A percentile compares a stretch with the other conserved stretches of the same genome.
Evolutionary conservation across 1,284 basidiomycete genomes (phyloP).

Genomic region (Ceratorhiza oryzae-sativae): DNA sequence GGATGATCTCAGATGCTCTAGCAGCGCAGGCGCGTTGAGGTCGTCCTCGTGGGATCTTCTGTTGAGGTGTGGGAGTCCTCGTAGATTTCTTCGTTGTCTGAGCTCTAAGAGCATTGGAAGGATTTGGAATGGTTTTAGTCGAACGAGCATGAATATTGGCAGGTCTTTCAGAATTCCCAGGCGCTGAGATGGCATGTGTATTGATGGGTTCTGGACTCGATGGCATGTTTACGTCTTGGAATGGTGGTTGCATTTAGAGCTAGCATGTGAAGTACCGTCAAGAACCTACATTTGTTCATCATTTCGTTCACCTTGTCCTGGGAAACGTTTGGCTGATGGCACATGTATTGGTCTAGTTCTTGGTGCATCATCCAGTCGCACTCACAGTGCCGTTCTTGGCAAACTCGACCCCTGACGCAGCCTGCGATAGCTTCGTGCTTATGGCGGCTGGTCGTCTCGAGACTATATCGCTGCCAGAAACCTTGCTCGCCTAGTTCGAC

Average conservation of each 20-base stretch:
- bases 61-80: not conserved
- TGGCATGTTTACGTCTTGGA: constrained; percentile 30
- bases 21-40: constrained; percentile 5
- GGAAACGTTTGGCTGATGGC: no score
- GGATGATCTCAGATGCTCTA: not conserved
- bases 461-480: not conserved
- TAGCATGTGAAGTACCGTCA: no score
- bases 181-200: not conserved
- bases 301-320: constrained; percentile 25
- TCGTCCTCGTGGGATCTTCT: not conserved
- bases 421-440: constrained; percentile 19
- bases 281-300: constrained; percentile 22
- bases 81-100: not conserved
- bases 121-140: not conserved
- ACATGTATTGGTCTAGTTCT: no score
- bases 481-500: not conserved
- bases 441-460: not conserved
- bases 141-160: not conserved
- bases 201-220: not conserved
- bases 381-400: constrained; percentile 6
- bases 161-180: not conserved
- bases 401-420: constrained; percentile 5
- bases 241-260: not conserved
- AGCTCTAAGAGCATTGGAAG: not conserved
- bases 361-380: no score